These are phyloP conservation scores for Rhizoclosmatium sp. DNA, from an alignment of 192 early-diverging fungal species.

Conservation along the genomic window DNA sequence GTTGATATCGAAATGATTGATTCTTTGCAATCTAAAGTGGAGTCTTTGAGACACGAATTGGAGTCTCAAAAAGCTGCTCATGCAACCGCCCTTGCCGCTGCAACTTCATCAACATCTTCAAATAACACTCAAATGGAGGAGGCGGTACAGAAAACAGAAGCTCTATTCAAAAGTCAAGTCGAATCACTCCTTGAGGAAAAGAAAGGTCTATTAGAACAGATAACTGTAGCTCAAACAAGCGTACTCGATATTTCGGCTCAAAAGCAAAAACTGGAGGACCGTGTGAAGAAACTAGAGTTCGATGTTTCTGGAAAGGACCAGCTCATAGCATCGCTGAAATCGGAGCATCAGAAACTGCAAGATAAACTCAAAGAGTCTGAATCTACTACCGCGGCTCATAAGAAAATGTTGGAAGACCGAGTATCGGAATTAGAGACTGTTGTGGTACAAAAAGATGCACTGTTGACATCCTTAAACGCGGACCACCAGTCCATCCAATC, in stretches of 20 bases:
- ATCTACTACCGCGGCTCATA: background rate
- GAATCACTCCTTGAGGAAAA: background rate
- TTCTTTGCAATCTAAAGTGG: constrained; percentile 10
- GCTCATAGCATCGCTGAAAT: background rate
- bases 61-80: background rate
- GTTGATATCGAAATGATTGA: constrained; percentile 26
- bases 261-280: background rate
- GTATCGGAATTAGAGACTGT: background rate
- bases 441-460: background rate
- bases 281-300: background rate
- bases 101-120: background rate
- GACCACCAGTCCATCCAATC: background rate
- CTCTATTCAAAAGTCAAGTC: background rate
- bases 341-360: background rate
- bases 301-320: background rate
- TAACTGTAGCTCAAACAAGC: background rate
- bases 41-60: background rate
- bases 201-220: background rate
- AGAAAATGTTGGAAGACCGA: background rate
- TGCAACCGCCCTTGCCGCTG: background rate
- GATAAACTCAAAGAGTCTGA: background rate
- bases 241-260: background rate
- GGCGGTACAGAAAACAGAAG: background rate
- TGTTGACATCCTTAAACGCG: background rate
- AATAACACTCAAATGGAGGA: background rate